Base-by-base conservation (phyloP, 306 rosid genomes). In the Canavalia gladiata region DNA sequence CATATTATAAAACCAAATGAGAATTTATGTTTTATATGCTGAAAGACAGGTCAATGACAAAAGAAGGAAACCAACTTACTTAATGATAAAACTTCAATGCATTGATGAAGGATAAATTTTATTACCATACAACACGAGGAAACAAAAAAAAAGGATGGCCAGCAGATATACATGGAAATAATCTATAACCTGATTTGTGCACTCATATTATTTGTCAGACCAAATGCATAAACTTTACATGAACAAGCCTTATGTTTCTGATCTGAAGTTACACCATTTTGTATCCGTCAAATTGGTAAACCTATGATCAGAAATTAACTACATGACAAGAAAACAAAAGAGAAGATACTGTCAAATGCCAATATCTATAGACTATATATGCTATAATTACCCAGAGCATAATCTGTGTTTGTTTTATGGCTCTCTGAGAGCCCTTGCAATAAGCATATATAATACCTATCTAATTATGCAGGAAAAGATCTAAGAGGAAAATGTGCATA, bases 41-140 rank as follows among this genome's bases (percentile, higher is more conserved):
- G 51, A 60, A 39, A 49, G 76, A 29, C 43, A 69, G 42, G 49
- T 67, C 47, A 75, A 13, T 37, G 66, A 55, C 45, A 74, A 79
- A 49, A 7, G 63, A 34, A 66, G 76, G 67, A 67, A 67, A 42
- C 46, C 28, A 4, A 74, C 30, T 33, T 58, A 10, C 74, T 54
- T 49, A 13, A 25, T 18, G 25, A 18, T 62, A 34, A 63, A 63
- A 8, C 46, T 35, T 63, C 25, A 65, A 64, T 54, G 54, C 68
- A 46, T 35, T 34, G 12, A 30, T 57, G 71, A 57, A 45, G 30
- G 41, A 65, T 2, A 59, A 56, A 67, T 8, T 9, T 39, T 41
- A 39, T 39, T 3, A 42, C 34, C 29, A 50, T 2, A 42, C 57
- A 28, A 52, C 34, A 68, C 47, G 33, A 57, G n/a, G 50, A 52